Base-by-base conservation (phyloP, 176 grass and related monocot genomes). In the Cenchrus fungigraminus region DNA sequence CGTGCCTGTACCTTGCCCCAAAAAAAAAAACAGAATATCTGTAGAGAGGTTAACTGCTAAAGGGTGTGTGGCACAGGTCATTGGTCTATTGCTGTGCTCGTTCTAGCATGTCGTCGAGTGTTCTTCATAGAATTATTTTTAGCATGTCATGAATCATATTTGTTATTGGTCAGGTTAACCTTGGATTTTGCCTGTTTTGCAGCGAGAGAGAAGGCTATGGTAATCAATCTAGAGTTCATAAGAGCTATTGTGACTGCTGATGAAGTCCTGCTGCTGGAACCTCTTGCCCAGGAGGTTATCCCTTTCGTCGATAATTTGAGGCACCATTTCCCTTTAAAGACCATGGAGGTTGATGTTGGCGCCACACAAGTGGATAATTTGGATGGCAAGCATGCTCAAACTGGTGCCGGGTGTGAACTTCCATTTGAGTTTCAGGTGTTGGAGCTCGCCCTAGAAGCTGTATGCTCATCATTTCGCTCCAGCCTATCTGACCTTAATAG, bases 361-460 rank as follows among this genome's bases (percentile, higher is more conserved):
- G n/a, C 84, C 53, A 73, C 19, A 17, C 40, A 65, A 73, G 53
- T 28, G 61, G 20, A 77, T 37, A 76, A 62, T 44, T 74, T 85
- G 77, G 46, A 75, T 29, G 68, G 78, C 25, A 73, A 80, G 29
- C 54, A 64, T 79, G 31, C 13, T 54, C 14, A 66, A 60, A 58
- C 49, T 17, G 59, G 55, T 31, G 50, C 66, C 29, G 81, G 91
- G 63, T 76, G 68, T 54, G 89, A 87, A 61, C 84, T 96, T 71
- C 94, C 94, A 0, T 93, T 96, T 77, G 94, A 96, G 62, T 96
- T 93, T 81, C 91, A 91, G 85, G 91, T 96, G 32, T 51, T 96
- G 73, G 94, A 96, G 63, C 68, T 96, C 68, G 84, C 94, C 22
- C 74, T 96, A n/a, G 94, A 96, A 82, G 45, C 88, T 50, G 94